Evolutionary conservation across 1,284 basidiomycete species (phyloP), one percentile per base, ranked within the genome.

Genomic region (Cystodermella granulosa): DNA sequence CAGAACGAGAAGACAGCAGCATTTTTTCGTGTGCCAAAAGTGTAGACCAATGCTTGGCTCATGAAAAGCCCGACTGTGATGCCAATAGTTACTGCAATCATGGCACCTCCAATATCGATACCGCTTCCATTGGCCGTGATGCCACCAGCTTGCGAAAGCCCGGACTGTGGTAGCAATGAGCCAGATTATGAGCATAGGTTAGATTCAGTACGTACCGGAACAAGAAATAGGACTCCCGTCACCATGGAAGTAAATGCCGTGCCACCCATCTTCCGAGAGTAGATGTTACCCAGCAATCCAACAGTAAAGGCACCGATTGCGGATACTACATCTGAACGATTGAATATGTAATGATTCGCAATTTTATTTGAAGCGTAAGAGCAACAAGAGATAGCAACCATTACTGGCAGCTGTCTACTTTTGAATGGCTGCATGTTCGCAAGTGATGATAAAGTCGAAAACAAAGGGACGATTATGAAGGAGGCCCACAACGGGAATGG

Each of bases 231-330:
- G 14, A 92, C 87, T 42, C 89, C 90, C 4, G 87, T 86, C 23
- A 90, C 87, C 87, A 91, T 92, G 4, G 84, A 84, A 4, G 88
- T 90, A 66, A 92, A 92, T 20, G 90, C 89, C 4, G 89, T 91
- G 8, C 90, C 90, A n/a, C 84, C 80, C 77, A 90, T 87, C 58
- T 81, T 80, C 46, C 89, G 73, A 47, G 89, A 91, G 63, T 92
- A 92, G 2, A 85, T 65, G 57, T 92, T 92, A 2, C 90, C 89
- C 20, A 92, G 71, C 24, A 91, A 55, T 24, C 87, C 86, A 35
- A 91, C 84, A 6, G 84, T 87, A 55, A 91, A 91, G 20, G 88
- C 87, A 3, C 89, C 89, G 53, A 91, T 86, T n/a, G 87, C 84
- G 34, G 83, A 85, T 17, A 91, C 87, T 41, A 91, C 75, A 59